phyloP scores from a whole-genome alignment of 805 yeast genomes.

The Tetrapisispora arboricola region DNA sequence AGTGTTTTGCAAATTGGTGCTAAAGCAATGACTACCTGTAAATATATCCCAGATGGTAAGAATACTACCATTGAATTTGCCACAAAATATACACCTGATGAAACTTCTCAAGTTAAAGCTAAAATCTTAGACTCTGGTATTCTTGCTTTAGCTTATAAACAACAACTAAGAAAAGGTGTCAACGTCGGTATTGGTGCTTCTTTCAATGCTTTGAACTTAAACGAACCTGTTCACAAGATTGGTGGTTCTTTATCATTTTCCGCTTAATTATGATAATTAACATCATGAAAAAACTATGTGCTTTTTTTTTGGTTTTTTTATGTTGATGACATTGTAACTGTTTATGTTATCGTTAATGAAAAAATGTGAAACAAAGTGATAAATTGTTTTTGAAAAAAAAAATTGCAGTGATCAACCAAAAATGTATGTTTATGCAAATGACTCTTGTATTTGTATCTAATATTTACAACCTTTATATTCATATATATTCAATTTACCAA shows the following conservation, averaged over 20 bases:
- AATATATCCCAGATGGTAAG: slow-evolving; percentile 43
- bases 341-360: no score
- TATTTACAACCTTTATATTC: neutral
- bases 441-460: no score
- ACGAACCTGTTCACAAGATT: slow-evolving; percentile 95
- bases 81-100: slow-evolving; percentile 85
- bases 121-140: slow-evolving; percentile 94
- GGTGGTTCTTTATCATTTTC: slow-evolving; percentile 92
- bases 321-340: neutral
- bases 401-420: no score
- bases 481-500: no score
- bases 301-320: neutral
- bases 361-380: no score
- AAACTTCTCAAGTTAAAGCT: slow-evolving; percentile 85
- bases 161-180: slow-evolving; percentile 91
- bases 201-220: slow-evolving; percentile 87
- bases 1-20: slow-evolving; percentile 95
- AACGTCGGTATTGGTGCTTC: slow-evolving; percentile 95
- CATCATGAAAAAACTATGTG: no score
- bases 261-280: no score
- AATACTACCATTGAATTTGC: slow-evolving; percentile 93
- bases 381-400: no score
- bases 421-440: no score
- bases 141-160: slow-evolving; percentile 89
- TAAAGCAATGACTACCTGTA: slow-evolving; percentile 79